Conservation (phyloP, 2,329 filamentous ascomycete genomes). For the Neodidymelliopsis sp. region DNA sequence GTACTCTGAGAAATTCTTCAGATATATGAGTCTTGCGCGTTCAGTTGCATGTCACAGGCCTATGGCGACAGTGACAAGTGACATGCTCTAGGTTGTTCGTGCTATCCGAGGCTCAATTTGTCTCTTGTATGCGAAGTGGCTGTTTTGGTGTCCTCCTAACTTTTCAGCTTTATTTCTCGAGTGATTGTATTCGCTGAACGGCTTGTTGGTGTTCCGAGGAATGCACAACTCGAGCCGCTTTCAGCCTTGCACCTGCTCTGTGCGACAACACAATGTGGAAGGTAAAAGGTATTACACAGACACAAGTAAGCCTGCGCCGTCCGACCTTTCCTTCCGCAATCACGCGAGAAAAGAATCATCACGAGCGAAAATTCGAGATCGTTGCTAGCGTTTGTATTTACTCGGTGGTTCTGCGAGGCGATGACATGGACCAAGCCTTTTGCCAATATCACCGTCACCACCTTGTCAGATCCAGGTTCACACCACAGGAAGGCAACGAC, state of each 20-base stretch:
- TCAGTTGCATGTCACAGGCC: too few relatives aligned
- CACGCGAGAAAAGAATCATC: background rate
- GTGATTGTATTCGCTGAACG: background rate
- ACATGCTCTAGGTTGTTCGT: background rate
- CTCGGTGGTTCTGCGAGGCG: background rate
- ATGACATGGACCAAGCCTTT: constrained; percentile 15
- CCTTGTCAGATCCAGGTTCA: constrained; percentile 15
- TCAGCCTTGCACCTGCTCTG: constrained; percentile 4
- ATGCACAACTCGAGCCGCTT: constrained; percentile 8
- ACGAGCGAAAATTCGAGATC: background rate
- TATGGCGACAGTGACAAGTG: background rate
- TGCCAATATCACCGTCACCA: constrained; percentile 5
- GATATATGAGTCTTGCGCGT: background rate
- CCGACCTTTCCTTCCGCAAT: background rate
- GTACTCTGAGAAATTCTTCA: too few relatives aligned
- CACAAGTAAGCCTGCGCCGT: background rate
- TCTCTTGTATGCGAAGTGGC: background rate
- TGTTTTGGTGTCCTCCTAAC: background rate
- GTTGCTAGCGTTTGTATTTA: background rate
- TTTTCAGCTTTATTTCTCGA: background rate
- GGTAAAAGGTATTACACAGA: background rate
- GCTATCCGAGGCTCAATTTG: background rate
- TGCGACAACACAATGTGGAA: constrained; percentile 1
- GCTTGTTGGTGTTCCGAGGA: constrained; percentile 3
- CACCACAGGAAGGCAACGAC: background rate